Base-by-base conservation (phyloP, 176 grass and related monocot genomes). In the Triticum turgidum region DNA sequence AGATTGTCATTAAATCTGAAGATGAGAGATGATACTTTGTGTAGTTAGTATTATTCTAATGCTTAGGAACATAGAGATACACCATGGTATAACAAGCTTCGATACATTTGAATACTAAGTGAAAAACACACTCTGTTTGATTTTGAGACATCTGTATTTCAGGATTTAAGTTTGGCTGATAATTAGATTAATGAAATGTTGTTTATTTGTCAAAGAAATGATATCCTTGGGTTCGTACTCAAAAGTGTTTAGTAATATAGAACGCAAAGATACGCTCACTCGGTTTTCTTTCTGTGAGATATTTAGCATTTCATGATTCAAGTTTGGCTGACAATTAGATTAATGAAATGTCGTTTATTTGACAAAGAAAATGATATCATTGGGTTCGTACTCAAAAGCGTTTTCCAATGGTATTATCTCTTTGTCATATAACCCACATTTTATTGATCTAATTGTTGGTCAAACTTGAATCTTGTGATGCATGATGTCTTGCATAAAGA, bases 391-490 rank as follows among this genome's bases (percentile, higher is more conserved):
- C 45, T 75, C 3, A 30, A 11, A 11, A 30, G 3, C 5, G 0
- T 47, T 73, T 47, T 74, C 12, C 1, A 76, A 76, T 30, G 73
- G 47, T 76, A 30, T 76, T 51, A 52, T 45, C 44, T 52, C 49
- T 52, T 3, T 76, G 73, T 52, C 73, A 76, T 76, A 76, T 76
- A 76, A 51, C 29, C 73, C 73, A 76, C 44, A 11, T 4, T 75
- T 75, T 51, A 75, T 75, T 51, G 1, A 45, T 75, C 72, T 75
- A 75, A 45, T 75, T 75, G 72, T 75, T 75, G 42, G 72, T 75
- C 72, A 51, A 75, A 75, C 42, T 75, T 75, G 33, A 34, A 34
- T 34, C 33, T 34, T 34, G 3, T 34, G 3, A 34, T 34, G 33
- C 33, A 34, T 34, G 33, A 34, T 34, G 33, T 34, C 33, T 34